Conservation (phyloP, 345 rosid genomes). For the Brassica carinata region DNA sequence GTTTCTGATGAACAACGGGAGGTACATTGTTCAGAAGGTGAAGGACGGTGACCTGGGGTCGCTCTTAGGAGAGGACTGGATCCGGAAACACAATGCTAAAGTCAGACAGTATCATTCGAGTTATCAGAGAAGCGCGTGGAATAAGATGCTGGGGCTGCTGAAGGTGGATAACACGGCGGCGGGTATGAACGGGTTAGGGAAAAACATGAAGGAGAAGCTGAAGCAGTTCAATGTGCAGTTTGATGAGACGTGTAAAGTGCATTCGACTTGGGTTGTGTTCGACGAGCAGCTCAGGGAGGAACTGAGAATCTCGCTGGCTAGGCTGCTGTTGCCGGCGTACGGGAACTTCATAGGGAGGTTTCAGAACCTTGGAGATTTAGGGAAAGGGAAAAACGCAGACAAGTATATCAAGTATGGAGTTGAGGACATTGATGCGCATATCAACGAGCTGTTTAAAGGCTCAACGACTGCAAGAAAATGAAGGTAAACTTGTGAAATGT, state of each 20-base stretch:
- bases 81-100: slow-evolving; percentile 76
- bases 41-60: slow-evolving; percentile 67
- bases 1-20: slow-evolving; percentile 86
- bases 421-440: slow-evolving; percentile 59
- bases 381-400: slow-evolving; percentile 59
- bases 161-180: slow-evolving; percentile 51
- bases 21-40: slow-evolving; percentile 86
- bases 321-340: slow-evolving; percentile 60
- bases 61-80: slow-evolving; percentile 84
- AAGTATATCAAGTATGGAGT: slow-evolving; percentile 47
- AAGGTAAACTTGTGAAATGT: slow-evolving; percentile 31
- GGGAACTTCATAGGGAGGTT: slow-evolving; percentile 57
- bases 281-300: slow-evolving; percentile 79
- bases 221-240: slow-evolving; percentile 55
- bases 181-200: slow-evolving; percentile 46
- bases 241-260: slow-evolving; percentile 57
- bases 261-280: slow-evolving; percentile 57
- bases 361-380: slow-evolving; percentile 57
- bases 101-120: slow-evolving; percentile 54
- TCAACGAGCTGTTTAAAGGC: slow-evolving; percentile 64
- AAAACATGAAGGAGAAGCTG: slow-evolving; percentile 62
- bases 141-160: slow-evolving; percentile 56
- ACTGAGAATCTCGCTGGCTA: slow-evolving; percentile 48
- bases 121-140: slow-evolving; percentile 82
- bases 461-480: slow-evolving; percentile 56